Evolutionary conservation across 371 early-diverging fungal genomes (phyloP).

Genomic region (Thermomucor indicae-seudaticae): DNA sequence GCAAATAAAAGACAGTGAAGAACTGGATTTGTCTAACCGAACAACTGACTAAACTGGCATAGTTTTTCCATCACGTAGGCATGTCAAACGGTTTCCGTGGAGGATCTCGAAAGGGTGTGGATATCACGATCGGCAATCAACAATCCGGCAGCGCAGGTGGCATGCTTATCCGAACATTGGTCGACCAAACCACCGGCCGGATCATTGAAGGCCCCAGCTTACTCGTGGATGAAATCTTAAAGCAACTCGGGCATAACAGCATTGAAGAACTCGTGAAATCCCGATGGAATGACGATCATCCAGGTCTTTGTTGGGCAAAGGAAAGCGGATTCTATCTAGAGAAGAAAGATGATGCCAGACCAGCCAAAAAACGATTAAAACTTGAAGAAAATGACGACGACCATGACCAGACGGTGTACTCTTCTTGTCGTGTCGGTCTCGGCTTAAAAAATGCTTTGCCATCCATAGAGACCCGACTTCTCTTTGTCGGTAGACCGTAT

Average conservation of each 20-base stretch:
- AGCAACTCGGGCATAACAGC: conserved; percentile 4
- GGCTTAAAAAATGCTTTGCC: conserved; percentile 10
- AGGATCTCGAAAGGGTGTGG: conserved; percentile 46
- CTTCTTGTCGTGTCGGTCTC: conserved; percentile 24
- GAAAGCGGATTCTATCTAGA: conserved; percentile 15
- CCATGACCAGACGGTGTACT: conserved; percentile 1
- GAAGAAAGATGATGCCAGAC: background rate
- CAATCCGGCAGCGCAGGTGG: conserved; percentile 30
- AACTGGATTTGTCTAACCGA: background rate
- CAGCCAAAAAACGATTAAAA: background rate
- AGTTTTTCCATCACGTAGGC: conserved; percentile 36
- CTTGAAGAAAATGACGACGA: background rate
- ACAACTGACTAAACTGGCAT: background rate
- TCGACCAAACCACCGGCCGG: conserved; percentile 11
- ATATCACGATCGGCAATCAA: conserved; percentile 30
- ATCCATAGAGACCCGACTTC: conserved; percentile 5
- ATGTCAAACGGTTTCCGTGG: conserved; percentile 31
- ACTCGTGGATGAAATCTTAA: conserved; percentile 36
- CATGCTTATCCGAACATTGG: conserved; percentile 37
- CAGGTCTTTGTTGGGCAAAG: conserved; percentile 9
- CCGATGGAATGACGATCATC: conserved; percentile 6
- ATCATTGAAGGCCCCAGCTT: conserved; percentile 46
- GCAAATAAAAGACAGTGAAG: background rate
- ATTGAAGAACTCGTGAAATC: conserved; percentile 13
- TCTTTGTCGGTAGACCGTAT: conserved; percentile 21